A percentile compares a stretch with the other conserved stretches of the same genome.
phyloP scores from a whole-genome alignment of 192 early-diverging fungal species.

The Rhizoclosmatium sp. region DNA sequence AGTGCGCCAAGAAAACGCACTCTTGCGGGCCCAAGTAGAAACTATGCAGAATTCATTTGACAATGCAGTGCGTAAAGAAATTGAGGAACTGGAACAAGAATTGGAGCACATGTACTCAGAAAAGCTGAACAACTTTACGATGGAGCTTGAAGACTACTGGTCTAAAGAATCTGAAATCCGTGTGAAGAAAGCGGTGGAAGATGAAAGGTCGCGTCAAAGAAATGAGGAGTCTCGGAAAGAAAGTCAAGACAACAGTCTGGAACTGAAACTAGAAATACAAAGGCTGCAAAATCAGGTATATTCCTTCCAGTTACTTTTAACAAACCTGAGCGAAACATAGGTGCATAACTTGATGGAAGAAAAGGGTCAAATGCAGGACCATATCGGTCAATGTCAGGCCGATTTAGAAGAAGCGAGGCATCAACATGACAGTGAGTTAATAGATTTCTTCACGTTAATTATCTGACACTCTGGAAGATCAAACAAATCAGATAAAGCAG shows the following conservation, averaged over 20 bases:
- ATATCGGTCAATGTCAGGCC: background rate
- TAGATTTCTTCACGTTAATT: background rate
- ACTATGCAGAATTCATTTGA: slow-evolving; percentile 21
- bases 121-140: background rate
- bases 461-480: background rate
- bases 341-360: background rate
- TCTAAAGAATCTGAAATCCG: background rate
- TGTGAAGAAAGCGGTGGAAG: background rate
- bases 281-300: too few species aligned
- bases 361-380: background rate
- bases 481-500: slow-evolving; percentile 23
- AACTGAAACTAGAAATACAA: too few species aligned
- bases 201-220: too few species aligned
- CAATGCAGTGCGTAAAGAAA: background rate
- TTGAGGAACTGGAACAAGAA: slow-evolving; percentile 8
- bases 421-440: slow-evolving; percentile 13
- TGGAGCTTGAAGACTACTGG: background rate
- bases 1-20: background rate
- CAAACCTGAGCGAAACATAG: background rate
- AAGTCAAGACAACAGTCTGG: too few species aligned
- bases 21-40: background rate
- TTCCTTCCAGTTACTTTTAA: too few species aligned
- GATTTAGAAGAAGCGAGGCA: slow-evolving; percentile 20
- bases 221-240: too few species aligned
- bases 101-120: background rate